Base-by-base conservation (phyloP, 352 stramenopile genomes). In the Globisporangium cederbergense region DNA sequence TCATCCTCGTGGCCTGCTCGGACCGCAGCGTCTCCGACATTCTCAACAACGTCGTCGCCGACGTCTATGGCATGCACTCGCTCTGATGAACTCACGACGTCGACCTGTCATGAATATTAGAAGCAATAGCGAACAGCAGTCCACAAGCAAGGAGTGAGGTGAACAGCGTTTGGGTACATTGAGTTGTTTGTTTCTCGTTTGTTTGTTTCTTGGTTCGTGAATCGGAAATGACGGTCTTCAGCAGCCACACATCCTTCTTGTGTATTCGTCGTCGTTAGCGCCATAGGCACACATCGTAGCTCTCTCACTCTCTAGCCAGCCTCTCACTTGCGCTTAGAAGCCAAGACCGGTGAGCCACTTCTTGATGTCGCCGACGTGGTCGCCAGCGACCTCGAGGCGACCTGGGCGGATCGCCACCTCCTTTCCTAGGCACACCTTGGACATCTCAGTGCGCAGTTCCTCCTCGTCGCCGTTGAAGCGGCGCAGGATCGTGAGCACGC, bases 51-150 rank as follows among this genome's bases (percentile, higher is more conserved):
- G 75, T 94, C 51, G 76, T 91, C 30, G 83, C 80, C 5, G 83
- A 94, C 47, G 86, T 92, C 4, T 92, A 86, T 63, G 85, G 85
- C 42, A 93, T 93, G 82, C 83, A 93, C 61, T 84, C 86, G n/a
- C 61, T 91, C 47, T 90, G 77, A 75, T 14, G 54, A 63, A 36
- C 32, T 36, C 32, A 36, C 32, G 32, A 36, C 32, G 32, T 10
- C 32, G 32, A 36, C 32, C 7, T 36, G 32, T 36, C 32, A 5
- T 36, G 32, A 36, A 8, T 8, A 8, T 36, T 36, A 36, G 32
- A 5, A 36, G 32, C 32, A 36, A 36, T 28, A 28, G 25, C 25
- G 25, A 28, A 28, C 25, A 28, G 25, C 25, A 28, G 25, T 28
- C 25, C 25, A 28, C 25, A 28, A 28, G 25, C 25, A 28, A 28